These are phyloP conservation scores for Colletotrichum abscissum DNA, from an alignment of 2,329 filamentous ascomycete genomes.

Conservation along the genomic window DNA sequence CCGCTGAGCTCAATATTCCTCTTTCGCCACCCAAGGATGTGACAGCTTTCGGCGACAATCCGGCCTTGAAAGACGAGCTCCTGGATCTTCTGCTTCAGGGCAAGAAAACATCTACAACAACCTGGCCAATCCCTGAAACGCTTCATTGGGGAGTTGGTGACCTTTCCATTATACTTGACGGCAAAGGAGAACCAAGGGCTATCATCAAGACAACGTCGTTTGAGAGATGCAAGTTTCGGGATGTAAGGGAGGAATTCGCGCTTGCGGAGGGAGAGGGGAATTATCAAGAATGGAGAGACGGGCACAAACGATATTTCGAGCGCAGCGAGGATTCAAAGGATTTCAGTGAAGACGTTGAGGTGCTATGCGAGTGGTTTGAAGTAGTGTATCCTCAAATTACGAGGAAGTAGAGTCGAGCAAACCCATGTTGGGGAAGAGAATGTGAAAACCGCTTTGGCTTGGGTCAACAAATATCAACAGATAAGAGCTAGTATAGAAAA, in stretches of 20 bases:
- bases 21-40: constrained; percentile 1
- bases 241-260: not conserved
- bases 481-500: too few species aligned
- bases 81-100: not conserved
- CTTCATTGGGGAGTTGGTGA: not conserved
- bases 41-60: not conserved
- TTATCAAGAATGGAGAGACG: not conserved
- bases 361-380: constrained; percentile 3
- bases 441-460: too few species aligned
- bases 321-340: not conserved
- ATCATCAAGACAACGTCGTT: not conserved
- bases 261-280: not conserved
- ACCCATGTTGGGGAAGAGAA: too few species aligned
- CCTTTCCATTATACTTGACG: not conserved
- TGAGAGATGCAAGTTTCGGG: not conserved
- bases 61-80: not conserved
- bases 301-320: not conserved
- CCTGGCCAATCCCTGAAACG: not conserved
- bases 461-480: too few species aligned
- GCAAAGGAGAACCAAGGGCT: not conserved
- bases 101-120: not conserved
- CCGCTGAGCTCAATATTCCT: not conserved
- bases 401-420: not conserved
- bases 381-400: not conserved
- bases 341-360: not conserved